Evolutionary conservation across 768 basidiomycete genomes (phyloP).

Genomic region (Auricularia auricula-judae): DNA sequence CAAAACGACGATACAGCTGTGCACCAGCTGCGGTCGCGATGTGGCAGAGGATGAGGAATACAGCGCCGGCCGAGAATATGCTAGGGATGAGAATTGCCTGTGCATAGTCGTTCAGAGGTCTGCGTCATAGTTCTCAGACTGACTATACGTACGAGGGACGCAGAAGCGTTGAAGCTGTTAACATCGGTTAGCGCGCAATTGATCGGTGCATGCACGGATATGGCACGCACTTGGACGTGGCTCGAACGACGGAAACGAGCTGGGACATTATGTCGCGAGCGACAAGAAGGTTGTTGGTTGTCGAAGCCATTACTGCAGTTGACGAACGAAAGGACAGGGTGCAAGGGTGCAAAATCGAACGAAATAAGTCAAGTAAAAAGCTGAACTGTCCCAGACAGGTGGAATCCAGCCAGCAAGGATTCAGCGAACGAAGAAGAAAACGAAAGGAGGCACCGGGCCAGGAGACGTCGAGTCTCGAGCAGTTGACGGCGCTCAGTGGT

Average conservation of each 20-base stretch:
- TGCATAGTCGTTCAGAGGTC: neutral
- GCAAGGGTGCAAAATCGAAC: neutral
- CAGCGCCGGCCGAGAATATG: neutral
- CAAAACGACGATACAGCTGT: neutral
- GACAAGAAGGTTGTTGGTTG: neutral
- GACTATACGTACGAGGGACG: neutral
- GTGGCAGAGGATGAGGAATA: neutral
- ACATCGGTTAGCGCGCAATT: neutral
- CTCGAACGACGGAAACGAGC: neutral
- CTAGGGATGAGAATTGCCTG: neutral
- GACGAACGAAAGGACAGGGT: neutral
- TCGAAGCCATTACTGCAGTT: neutral
- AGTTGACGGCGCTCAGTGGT: neutral
- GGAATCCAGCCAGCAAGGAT: neutral
- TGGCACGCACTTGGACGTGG: neutral
- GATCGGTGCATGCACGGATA: neutral
- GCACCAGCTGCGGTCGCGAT: neutral
- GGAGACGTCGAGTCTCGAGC: neutral
- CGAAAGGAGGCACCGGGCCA: neutral
- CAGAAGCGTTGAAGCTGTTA: neutral
- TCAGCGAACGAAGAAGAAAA: neutral
- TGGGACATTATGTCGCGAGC: neutral
- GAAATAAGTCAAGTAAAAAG: neutral
- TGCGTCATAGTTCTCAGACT: neutral
- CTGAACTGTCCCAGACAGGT: constrained; percentile 1